These are phyloP conservation scores for Favolaschia claudopus DNA, from an alignment of 768 basidiomycete genomes.

Conservation along the genomic window DNA sequence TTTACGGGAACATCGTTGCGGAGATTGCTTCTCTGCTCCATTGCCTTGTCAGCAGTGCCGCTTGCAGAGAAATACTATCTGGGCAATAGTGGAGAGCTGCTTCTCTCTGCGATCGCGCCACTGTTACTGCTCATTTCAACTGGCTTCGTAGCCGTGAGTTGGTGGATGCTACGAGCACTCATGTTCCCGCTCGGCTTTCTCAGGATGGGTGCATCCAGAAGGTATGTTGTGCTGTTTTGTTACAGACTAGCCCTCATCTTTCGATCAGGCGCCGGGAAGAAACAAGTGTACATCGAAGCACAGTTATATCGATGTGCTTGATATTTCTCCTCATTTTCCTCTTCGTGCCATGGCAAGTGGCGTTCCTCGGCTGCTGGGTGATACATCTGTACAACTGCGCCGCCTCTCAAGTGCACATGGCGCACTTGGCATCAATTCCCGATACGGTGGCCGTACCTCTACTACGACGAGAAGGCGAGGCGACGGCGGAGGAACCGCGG, in stretches of 20 bases:
- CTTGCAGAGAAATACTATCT: conserved; percentile 62
- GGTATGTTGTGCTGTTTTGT: conserved; percentile 38
- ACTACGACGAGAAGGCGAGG: conserved; percentile 25
- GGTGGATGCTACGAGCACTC: conserved; percentile 58
- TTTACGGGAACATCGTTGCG: conserved; percentile 51
- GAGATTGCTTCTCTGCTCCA: conserved; percentile 51
- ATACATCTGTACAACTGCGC: conserved; percentile 77
- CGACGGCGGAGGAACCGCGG: neutral
- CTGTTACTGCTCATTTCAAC: conserved; percentile 64
- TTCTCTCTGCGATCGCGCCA: conserved; percentile 61
- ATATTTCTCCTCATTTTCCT: conserved; percentile 74
- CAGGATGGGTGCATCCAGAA: conserved; percentile 38
- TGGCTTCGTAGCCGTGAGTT: conserved; percentile 69
- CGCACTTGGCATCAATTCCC: conserved; percentile 17
- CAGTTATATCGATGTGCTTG: conserved; percentile 63
- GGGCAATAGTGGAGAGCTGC: conserved; percentile 61
- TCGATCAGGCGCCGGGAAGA: conserved; percentile 42
- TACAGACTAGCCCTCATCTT: neutral
- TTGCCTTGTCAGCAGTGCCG: conserved; percentile 62
- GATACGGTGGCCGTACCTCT: conserved; percentile 32
- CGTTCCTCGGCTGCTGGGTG: conserved; percentile 85
- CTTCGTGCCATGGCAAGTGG: conserved; percentile 92
- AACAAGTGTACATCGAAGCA: conserved; percentile 51
- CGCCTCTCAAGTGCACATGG: conserved; percentile 33
- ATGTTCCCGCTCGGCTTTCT: conserved; percentile 54